A percentile compares a stretch with the other conserved stretches of the same genome.
phyloP scores from a whole-genome alignment of 2,329 filamentous ascomycete species.

The Simplicillium sp. region DNA sequence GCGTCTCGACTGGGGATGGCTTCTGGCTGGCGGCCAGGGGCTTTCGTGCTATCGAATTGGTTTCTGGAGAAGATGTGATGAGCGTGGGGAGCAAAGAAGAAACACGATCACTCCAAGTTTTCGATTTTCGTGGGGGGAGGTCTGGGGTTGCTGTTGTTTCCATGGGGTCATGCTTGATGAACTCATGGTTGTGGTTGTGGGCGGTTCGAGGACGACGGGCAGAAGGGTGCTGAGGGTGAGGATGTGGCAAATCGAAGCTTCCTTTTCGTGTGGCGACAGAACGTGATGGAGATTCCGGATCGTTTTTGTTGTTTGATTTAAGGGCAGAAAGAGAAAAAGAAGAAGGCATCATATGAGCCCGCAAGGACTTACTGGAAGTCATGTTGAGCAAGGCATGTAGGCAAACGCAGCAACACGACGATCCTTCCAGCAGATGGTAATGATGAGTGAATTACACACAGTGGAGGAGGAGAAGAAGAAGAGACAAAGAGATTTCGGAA shows the following conservation, averaged over 20 bases:
- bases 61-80: conserved; percentile 22
- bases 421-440: conserved; percentile 14
- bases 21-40: conserved; percentile 9
- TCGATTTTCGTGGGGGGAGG: conserved; percentile 15
- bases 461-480: conserved; percentile 7
- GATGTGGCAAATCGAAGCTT: conserved; percentile 3
- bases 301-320: conserved; percentile 7
- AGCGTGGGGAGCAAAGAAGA: conserved; percentile 28
- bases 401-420: conserved; percentile 12
- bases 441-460: conserved; percentile 15
- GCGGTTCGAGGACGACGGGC: neutral
- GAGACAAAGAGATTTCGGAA: conserved; percentile 11
- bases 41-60: conserved; percentile 15
- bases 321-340: conserved; percentile 24
- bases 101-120: conserved; percentile 24
- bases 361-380: conserved; percentile 36
- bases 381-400: conserved; percentile 21
- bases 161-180: neutral
- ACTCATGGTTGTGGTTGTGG: conserved; percentile 1
- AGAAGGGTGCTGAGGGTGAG: neutral
- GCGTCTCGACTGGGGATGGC: conserved; percentile 11
- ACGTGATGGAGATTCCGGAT: too few relatives aligned
- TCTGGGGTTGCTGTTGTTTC: neutral
- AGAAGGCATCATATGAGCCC: conserved; percentile 25
- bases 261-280: neutral